phyloP scores from a whole-genome alignment of 139 green algal species.

The Tetradesmus lagerheimii region DNA sequence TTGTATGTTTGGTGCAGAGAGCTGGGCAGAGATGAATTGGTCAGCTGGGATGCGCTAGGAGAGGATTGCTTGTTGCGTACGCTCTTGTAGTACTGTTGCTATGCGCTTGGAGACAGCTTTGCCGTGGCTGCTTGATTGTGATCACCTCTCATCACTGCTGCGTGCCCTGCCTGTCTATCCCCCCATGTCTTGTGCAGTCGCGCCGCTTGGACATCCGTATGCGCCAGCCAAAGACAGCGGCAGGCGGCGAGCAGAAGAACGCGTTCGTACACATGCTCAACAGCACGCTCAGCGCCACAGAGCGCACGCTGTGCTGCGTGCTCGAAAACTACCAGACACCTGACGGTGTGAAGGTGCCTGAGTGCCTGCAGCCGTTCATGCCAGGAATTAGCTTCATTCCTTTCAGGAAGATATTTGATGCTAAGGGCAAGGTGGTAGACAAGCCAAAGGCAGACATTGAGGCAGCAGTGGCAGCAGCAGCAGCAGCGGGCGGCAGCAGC shows the following conservation, averaged over 20 bases:
- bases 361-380: slow-evolving; percentile 91
- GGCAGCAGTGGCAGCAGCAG: slow-evolving; percentile 16
- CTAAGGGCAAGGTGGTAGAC: slow-evolving; percentile 82
- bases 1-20: too few species aligned
- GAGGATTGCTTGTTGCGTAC: too few species aligned
- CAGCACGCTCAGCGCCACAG: slow-evolving; percentile 95
- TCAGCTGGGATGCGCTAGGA: too few species aligned
- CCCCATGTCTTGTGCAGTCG: slow-evolving; percentile 59
- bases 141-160: background rate
- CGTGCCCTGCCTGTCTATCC: slow-evolving; percentile 5
- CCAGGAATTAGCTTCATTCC: slow-evolving; percentile 95
- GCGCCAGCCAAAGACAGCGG: slow-evolving; percentile 68
- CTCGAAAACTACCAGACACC: slow-evolving; percentile 98
- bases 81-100: too few species aligned
- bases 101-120: too few species aligned
- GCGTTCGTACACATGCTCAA: slow-evolving; percentile 99
- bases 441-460: slow-evolving; percentile 23
- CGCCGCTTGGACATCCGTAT: slow-evolving; percentile 89
- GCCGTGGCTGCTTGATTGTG: too few species aligned
- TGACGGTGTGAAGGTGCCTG: slow-evolving; percentile 67
- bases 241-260: slow-evolving; percentile 75
- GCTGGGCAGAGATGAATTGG: too few species aligned
- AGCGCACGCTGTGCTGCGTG: slow-evolving; percentile 98
- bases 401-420: slow-evolving; percentile 79
- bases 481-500: background rate